Percentiles rank a stretch among this genome's conserved stretches.
phyloP scores from a whole-genome alignment of 768 basidiomycete genomes.

The Psilocybe sp. region DNA sequence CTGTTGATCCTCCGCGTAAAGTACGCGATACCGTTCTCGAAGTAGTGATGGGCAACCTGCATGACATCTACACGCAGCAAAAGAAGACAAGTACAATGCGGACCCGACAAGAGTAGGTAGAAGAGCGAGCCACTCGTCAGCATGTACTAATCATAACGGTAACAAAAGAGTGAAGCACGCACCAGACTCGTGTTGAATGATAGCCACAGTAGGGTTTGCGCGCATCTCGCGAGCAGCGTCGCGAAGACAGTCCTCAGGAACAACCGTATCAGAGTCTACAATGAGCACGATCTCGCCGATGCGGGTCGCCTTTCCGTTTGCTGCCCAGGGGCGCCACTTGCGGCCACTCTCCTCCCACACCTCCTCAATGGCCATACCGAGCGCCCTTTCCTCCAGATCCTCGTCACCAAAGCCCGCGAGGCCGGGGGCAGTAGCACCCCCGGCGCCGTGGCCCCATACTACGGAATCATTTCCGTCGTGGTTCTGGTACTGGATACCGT shows the following conservation, averaged over 20 bases:
- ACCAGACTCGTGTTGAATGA: constrained; percentile 84
- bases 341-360: constrained; percentile 53
- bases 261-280: constrained; percentile 76
- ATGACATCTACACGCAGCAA: constrained; percentile 57
- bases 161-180: constrained; percentile 16
- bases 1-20: constrained; percentile 81
- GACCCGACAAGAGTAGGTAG: neutral
- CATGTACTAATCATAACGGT: neutral
- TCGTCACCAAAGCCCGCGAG: constrained; percentile 27
- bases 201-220: constrained; percentile 71
- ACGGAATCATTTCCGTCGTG: constrained; percentile 56
- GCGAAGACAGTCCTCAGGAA: constrained; percentile 81
- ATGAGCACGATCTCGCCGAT: constrained; percentile 77
- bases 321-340: constrained; percentile 65
- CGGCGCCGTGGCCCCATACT: constrained; percentile 19
- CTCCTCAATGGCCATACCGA: constrained; percentile 73
- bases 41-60: constrained; percentile 84
- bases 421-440: neutral
- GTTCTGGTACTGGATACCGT: constrained; percentile 67
- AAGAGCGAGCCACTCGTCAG: too few species aligned
- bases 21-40: constrained; percentile 85
- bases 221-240: constrained; percentile 84
- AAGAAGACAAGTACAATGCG: neutral
- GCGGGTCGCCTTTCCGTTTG: constrained; percentile 65
- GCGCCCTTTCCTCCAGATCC: constrained; percentile 67